Percentiles rank a stretch among this genome's conserved stretches.
phyloP scores from a whole-genome alignment of 805 yeast species.

The Hagleromyces aurorensis region DNA sequence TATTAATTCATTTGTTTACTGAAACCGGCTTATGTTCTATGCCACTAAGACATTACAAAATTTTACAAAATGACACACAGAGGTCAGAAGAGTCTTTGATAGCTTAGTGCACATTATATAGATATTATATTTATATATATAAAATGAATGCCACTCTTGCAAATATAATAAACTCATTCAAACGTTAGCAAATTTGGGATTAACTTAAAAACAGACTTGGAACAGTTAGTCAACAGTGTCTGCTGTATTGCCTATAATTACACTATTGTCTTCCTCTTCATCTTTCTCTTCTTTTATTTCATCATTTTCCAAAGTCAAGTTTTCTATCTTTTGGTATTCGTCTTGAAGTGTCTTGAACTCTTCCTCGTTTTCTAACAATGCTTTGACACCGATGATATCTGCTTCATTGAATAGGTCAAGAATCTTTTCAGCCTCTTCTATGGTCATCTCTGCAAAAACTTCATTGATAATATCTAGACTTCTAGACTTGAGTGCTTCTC shows the following conservation, averaged over 20 bases:
- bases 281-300: constrained; percentile 10
- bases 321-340: constrained; percentile 32
- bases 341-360: constrained; percentile 52
- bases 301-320: constrained; percentile 13
- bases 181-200: too few species aligned
- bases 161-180: too few species aligned
- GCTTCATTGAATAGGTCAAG: constrained; percentile 70
- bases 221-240: constrained; percentile 41
- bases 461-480: constrained; percentile 72
- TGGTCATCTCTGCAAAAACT: constrained; percentile 63
- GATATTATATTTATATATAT: too few species aligned
- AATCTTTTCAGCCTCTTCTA: constrained; percentile 73
- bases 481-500: constrained; percentile 64
- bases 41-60: too few species aligned
- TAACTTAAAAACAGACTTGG: too few species aligned
- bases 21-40: too few species aligned
- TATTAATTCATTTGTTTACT: too few species aligned
- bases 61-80: too few species aligned
- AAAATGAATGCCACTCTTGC: too few species aligned
- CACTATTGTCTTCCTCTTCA: constrained; percentile 7
- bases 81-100: too few species aligned
- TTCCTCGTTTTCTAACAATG: constrained; percentile 60
- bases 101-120: too few species aligned
- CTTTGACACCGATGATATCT: constrained; percentile 78
- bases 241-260: constrained; percentile 27